Conservation (phyloP, 2,329 filamentous ascomycete species). For the Aspergillus brasiliensis region DNA sequence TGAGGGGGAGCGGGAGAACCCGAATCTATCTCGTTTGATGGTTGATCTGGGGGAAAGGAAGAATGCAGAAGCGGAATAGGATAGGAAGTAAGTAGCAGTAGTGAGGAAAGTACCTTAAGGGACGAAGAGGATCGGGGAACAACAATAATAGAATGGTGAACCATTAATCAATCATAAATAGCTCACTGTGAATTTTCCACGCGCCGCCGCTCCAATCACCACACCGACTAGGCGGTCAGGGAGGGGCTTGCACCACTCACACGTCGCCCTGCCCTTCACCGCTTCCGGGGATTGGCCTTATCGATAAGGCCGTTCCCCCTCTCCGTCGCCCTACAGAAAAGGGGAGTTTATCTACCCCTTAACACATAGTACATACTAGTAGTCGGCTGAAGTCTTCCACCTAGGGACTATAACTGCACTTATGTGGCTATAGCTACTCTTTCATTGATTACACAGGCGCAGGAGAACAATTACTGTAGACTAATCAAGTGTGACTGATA, state of each 20-base stretch:
- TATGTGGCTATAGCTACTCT: too few species aligned
- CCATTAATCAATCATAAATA: constrained; percentile 2
- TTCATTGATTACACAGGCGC: too few species aligned
- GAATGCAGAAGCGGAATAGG: background rate
- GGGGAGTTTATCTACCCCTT: background rate
- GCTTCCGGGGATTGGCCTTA: constrained; percentile 2
- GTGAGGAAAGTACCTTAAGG: constrained; percentile 3
- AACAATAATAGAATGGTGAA: constrained; percentile 6
- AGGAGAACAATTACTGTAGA: too few species aligned
- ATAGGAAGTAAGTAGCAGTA: background rate
- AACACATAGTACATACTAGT: too few species aligned
- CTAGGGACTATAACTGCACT: background rate
- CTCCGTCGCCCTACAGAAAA: background rate
- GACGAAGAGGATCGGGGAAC: constrained; percentile 10
- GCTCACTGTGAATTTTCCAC: constrained; percentile 25
- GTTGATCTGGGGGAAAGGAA: constrained; percentile 3
- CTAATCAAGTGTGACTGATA: too few species aligned
- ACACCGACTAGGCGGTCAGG: constrained; percentile 19
- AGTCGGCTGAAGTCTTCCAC: background rate
- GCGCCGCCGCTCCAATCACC: constrained; percentile 27
- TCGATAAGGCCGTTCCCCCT: constrained; percentile 4
- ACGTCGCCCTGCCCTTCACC: background rate
- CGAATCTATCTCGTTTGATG: background rate
- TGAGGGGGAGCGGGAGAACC: constrained; percentile 1
- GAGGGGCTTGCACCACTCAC: background rate